A percentile compares a stretch with the other conserved stretches of the same genome.
Evolutionary conservation across 495 filamentous ascomycete species (phyloP).

Genomic region (Cairneyella variabilis): DNA sequence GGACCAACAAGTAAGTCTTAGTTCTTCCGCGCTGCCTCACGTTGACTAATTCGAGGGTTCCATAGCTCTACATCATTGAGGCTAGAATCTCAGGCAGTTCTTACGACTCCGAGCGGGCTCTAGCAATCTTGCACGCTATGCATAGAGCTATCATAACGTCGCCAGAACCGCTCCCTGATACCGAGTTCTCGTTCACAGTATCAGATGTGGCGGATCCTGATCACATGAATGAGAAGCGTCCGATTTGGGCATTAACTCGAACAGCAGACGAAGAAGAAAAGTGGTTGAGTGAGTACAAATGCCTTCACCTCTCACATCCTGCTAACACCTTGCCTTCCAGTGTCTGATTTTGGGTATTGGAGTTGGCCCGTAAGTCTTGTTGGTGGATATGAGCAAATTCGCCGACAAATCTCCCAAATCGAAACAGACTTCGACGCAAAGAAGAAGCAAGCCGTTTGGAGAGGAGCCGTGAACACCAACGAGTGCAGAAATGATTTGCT

Average conservation of each 20-base stretch:
- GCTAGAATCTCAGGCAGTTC: not conserved
- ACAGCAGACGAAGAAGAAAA: slow-evolving; percentile 36
- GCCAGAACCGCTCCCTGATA: slow-evolving; percentile 45
- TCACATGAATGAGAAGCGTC: slow-evolving; percentile 13
- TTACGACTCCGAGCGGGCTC: not conserved
- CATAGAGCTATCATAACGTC: slow-evolving; percentile 42
- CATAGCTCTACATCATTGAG: slow-evolving; percentile 11
- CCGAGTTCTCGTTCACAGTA: slow-evolving; percentile 58
- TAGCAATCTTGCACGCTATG: slow-evolving; percentile 14
- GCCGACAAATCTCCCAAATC: slow-evolving; percentile 30
- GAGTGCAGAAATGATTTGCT: slow-evolving; percentile 29
- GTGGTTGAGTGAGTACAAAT: too few species aligned
- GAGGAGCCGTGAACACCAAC: slow-evolving; percentile 35
- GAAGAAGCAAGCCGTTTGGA: slow-evolving; percentile 56
- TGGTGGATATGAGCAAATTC: slow-evolving; percentile 48
- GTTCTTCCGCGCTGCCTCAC: not conserved
- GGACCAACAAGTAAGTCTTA: slow-evolving; percentile 32
- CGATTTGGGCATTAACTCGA: slow-evolving; percentile 51
- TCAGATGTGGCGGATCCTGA: slow-evolving; percentile 41
- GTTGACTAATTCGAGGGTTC: not conserved
- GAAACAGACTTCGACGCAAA: slow-evolving; percentile 43
- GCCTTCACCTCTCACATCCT: too few species aligned
- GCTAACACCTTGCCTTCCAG: too few species aligned
- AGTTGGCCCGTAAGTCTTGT: slow-evolving; percentile 46
- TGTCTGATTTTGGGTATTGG: slow-evolving; percentile 69